Conservation (phyloP, 169 alveolate species). For the Eimeria acervulina region DNA sequence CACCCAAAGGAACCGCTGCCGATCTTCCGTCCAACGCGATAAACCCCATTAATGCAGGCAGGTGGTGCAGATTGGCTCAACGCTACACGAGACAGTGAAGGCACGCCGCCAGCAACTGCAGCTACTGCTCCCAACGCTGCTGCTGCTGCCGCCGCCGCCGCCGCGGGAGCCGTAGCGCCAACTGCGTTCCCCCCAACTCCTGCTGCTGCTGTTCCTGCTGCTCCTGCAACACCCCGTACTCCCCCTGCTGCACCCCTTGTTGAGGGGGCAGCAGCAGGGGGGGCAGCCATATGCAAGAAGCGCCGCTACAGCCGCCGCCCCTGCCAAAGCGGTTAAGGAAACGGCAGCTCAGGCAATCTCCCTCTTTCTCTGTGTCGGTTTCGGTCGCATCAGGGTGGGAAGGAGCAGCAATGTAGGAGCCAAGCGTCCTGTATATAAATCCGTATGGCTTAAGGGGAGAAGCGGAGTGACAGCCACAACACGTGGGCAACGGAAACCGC, state of each 20-base stretch:
- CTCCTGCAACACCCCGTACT: constrained; percentile 25
- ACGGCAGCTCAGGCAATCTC: not conserved
- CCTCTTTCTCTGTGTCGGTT: not conserved
- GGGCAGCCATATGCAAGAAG: constrained; percentile 49
- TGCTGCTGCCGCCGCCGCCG: constrained; percentile 51
- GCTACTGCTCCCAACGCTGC: constrained; percentile 11
- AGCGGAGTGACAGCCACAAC: not conserved
- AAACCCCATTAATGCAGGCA: constrained; percentile 52
- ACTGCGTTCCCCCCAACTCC: not conserved
- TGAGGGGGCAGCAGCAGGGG: constrained; percentile 51
- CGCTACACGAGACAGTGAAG: constrained; percentile 28
- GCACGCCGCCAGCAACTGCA: constrained; percentile 47
- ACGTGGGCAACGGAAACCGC: not conserved
- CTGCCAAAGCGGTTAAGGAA: not conserved
- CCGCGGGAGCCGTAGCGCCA: constrained; percentile 6
- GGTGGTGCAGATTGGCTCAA: constrained; percentile 52
- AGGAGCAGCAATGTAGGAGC: not conserved
- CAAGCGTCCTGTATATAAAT: not conserved
- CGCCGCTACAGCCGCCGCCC: not conserved
- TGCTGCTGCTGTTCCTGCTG: not conserved
- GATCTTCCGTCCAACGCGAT: constrained; percentile 95
- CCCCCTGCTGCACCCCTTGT: constrained; percentile 44
- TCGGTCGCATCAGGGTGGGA: not conserved
- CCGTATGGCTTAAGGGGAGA: not conserved
- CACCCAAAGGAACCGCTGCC: constrained; percentile 99